Percentiles rank a stretch among this genome's conserved stretches.
Evolutionary conservation across 176 grass and related monocot species (phyloP).

Genomic region (Metroxylon sagu): DNA sequence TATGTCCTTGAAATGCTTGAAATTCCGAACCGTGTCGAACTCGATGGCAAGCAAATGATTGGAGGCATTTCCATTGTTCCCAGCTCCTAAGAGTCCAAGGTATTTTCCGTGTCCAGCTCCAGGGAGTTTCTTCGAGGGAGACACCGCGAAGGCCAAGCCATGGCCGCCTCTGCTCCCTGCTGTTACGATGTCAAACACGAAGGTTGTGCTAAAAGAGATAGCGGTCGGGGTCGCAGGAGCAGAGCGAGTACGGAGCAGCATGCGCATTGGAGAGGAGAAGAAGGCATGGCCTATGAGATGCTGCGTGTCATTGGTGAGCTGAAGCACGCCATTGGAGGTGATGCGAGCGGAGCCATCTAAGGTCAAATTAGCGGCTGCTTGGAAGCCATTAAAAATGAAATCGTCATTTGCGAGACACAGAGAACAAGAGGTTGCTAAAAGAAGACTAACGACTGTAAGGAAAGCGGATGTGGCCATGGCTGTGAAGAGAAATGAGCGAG

Average conservation of each 20-base stretch:
- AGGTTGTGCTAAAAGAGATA: neutral
- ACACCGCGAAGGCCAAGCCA: neutral
- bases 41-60: no score
- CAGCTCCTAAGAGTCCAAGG: no score
- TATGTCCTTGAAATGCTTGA: no score
- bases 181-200: conserved; percentile 7
- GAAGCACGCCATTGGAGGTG: conserved; percentile 8
- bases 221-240: neutral
- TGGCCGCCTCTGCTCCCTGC: neutral
- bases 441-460: neutral
- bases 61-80: no score
- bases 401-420: neutral
- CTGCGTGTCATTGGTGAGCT: conserved; percentile 5
- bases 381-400: conserved; percentile 5
- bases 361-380: neutral
- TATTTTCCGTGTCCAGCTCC: no score
- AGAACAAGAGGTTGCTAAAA: neutral
- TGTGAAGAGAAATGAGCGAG: no score
- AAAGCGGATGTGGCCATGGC: neutral
- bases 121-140: no score
- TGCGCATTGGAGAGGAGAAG: neutral
- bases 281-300: conserved; percentile 1
- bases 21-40: no score
- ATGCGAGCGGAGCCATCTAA: conserved; percentile 1
- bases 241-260: neutral